Percentiles rank a stretch among this genome's conserved stretches.
Evolutionary conservation across 2,329 filamentous ascomycete species (phyloP).

Genomic region (Neocatenulostroma microsporum): DNA sequence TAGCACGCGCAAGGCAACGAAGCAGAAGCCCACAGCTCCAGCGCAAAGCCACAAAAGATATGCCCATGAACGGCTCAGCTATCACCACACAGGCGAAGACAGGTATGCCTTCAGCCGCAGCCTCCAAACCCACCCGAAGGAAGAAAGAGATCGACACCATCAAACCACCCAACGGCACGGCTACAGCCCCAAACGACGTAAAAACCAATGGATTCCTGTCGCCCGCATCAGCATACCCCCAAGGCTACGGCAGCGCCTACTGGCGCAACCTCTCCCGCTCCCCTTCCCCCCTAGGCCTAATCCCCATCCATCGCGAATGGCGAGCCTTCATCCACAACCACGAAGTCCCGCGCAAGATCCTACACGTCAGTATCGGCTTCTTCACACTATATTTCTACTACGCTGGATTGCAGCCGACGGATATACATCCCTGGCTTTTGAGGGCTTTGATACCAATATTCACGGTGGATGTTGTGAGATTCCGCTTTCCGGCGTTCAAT

Average conservation of each 20-base stretch:
- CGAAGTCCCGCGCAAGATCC: conserved; percentile 85
- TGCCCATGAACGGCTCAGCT: conserved; percentile 20
- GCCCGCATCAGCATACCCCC: conserved; percentile 23
- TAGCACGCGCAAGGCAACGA: conserved; percentile 55
- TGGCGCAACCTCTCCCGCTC: conserved; percentile 87
- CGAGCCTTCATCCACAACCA: conserved; percentile 85
- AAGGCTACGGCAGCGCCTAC: conserved; percentile 63
- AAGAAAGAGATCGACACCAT: conserved; percentile 27
- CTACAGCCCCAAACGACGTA: too few species aligned
- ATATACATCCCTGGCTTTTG: conserved; percentile 80
- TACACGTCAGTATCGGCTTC: conserved; percentile 96
- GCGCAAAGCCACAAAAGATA: conserved; percentile 13
- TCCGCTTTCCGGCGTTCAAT: conserved; percentile 75
- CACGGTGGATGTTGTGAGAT: conserved; percentile 70
- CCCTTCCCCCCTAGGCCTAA: conserved; percentile 85
- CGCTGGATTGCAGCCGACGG: conserved; percentile 63
- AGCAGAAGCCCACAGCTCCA: conserved; percentile 59
- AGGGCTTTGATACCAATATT: conserved; percentile 75
- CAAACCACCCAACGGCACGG: conserved; percentile 13
- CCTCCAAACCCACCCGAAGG: conserved; percentile 20
- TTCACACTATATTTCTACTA: conserved; percentile 80
- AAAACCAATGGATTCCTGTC: conserved; percentile 22
- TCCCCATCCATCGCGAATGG: conserved; percentile 91
- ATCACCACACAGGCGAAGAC: conserved; percentile 14
- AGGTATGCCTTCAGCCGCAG: conserved; percentile 7